Percentiles rank a stretch among this genome's conserved stretches.
These are phyloP conservation scores for Euphorbia schlechtendalii DNA, from an alignment of 441 rosid species.

Conservation along the genomic window DNA sequence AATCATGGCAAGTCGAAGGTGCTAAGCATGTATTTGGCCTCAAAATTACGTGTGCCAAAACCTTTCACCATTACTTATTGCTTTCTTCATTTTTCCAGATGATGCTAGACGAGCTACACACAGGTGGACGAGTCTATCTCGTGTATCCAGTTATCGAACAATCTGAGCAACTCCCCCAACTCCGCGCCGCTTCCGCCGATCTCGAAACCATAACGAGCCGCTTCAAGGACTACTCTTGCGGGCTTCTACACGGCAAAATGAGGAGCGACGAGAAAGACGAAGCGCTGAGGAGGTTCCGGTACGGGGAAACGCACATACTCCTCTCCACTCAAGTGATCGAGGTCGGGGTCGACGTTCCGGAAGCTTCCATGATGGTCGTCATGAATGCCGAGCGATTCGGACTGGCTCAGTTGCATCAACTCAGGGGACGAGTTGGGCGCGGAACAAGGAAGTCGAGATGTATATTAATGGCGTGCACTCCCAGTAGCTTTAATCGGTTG, in stretches of 20 bases:
- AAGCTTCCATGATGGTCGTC: constrained; percentile 95
- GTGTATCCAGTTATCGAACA: constrained; percentile 88
- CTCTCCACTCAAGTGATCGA: constrained; percentile 90
- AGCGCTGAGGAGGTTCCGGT: constrained; percentile 64
- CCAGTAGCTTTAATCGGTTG: constrained; percentile 55
- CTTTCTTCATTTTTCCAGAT: constrained; percentile 37
- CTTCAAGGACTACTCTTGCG: constrained; percentile 62
- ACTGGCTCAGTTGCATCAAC: constrained; percentile 89
- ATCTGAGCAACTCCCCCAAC: constrained; percentile 90
- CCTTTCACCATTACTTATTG: constrained; percentile 8
- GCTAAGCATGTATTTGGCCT: no score
- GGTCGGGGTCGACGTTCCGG: constrained; percentile 90
- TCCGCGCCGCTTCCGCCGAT: constrained; percentile 83
- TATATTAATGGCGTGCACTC: constrained; percentile 45
- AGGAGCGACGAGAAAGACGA: constrained; percentile 76
- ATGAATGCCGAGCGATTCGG: constrained; percentile 98
- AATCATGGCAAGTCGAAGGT: no score
- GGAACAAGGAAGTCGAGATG: constrained; percentile 73
- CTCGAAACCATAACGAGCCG: constrained; percentile 47
- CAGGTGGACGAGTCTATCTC: constrained; percentile 69
- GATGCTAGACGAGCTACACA: constrained; percentile 67
- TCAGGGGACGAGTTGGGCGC: constrained; percentile 86
- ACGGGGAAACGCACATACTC: constrained; percentile 69
- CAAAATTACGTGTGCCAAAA: neutral
- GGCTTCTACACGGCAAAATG: constrained; percentile 86